Conservation (phyloP, 306 rosid genomes). For the Inga oerstediana region DNA sequence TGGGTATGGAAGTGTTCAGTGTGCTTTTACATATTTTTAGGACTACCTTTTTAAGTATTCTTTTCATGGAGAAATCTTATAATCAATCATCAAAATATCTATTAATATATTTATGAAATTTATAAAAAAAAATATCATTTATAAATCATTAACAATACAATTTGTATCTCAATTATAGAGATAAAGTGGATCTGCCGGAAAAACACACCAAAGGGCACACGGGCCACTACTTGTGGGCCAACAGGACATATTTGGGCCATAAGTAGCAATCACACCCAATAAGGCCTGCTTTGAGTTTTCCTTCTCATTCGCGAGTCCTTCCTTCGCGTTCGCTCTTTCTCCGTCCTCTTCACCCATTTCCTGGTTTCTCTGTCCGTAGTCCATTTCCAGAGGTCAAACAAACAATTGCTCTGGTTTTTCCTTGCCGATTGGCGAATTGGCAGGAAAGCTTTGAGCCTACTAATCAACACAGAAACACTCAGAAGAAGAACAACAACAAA, state of each 20-base stretch:
- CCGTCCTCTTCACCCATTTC: background rate
- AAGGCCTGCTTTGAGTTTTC: background rate
- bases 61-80: background rate
- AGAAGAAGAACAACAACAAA: background rate
- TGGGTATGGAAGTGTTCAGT: too few relatives aligned
- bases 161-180: too few relatives aligned
- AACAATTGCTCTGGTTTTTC: background rate
- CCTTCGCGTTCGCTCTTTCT: background rate
- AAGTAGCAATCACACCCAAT: background rate
- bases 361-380: background rate
- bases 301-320: background rate
- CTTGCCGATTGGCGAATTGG: constrained; percentile 31
- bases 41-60: background rate
- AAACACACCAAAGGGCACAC: too few relatives aligned
- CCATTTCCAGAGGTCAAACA: constrained; percentile 16
- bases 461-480: background rate
- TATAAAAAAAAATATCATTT: too few relatives aligned
- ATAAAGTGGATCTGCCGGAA: too few relatives aligned
- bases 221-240: background rate
- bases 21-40: too few relatives aligned
- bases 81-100: background rate
- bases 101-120: too few relatives aligned
- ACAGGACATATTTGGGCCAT: background rate
- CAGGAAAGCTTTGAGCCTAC: constrained; percentile 39
- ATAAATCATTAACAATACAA: too few relatives aligned